phyloP scores from a whole-genome alignment of 306 rosid genomes.

The Mimosa bimucronata region DNA sequence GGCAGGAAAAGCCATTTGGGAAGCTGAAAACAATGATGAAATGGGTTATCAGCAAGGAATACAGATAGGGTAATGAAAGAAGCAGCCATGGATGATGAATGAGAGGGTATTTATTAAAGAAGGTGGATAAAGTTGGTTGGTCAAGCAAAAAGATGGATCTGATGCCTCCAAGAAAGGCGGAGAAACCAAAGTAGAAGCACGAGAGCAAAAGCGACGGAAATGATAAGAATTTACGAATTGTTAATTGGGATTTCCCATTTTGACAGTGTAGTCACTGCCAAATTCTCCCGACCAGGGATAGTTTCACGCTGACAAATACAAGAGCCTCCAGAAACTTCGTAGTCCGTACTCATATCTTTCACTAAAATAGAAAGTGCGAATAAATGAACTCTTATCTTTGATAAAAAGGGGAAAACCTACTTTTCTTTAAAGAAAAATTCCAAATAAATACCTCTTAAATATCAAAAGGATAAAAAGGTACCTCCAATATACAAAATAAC shows the following conservation, averaged over 20 bases:
- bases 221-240: background rate
- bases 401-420: no score
- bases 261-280: background rate
- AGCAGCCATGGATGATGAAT: constrained; percentile 28
- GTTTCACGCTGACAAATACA: background rate
- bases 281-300: background rate
- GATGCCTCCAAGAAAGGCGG: constrained; percentile 89
- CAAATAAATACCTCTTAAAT: no score
- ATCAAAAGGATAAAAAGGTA: no score
- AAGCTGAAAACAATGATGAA: constrained; percentile 17
- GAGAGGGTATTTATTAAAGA: background rate
- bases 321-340: background rate
- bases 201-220: background rate
- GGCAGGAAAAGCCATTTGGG: constrained; percentile 70
- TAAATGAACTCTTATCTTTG: no score
- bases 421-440: no score
- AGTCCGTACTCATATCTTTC: background rate
- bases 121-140: constrained; percentile 53
- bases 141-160: constrained; percentile 44
- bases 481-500: no score
- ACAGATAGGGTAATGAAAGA: constrained; percentile 31
- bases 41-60: constrained; percentile 8
- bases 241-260: no score
- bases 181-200: constrained; percentile 64
- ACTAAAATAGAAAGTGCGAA: background rate